phyloP scores from a whole-genome alignment of 306 rosid genomes.

The Cucurbita argyrosperma region DNA sequence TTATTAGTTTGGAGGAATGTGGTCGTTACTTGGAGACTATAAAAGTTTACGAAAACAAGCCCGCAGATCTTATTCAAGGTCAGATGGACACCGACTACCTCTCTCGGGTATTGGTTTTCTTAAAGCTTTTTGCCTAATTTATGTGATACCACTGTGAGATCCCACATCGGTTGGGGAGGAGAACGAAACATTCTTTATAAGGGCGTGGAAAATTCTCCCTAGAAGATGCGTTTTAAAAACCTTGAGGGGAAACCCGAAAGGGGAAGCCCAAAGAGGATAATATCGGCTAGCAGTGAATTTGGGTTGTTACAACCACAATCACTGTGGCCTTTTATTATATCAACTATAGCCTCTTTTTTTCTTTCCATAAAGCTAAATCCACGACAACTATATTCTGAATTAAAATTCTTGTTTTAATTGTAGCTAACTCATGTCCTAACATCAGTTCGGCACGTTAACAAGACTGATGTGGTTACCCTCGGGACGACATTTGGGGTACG shows the following conservation, averaged over 20 bases:
- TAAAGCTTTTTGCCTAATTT: not conserved
- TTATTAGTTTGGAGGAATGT: constrained; percentile 80
- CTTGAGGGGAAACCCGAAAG: no score
- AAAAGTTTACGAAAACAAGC: constrained; percentile 89
- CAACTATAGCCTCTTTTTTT: not conserved
- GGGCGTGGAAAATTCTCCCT: no score
- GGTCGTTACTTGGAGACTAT: constrained; percentile 95
- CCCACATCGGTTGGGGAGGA: no score
- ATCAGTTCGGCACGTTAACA: constrained; percentile 77
- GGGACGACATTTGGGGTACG: constrained; percentile 89
- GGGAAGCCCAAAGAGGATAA: no score
- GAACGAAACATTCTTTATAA: no score
- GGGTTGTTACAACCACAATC: no score
- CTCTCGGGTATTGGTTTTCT: constrained; percentile 48
- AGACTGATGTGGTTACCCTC: constrained; percentile 94
- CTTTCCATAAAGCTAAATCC: not conserved
- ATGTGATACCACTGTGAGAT: not conserved
- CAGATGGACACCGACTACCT: constrained; percentile 93
- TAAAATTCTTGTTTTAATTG: constrained; percentile 19
- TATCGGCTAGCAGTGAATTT: no score
- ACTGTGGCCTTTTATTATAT: not conserved
- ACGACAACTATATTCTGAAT: not conserved
- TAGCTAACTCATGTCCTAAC: constrained; percentile 66
- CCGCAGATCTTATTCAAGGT: constrained; percentile 95
- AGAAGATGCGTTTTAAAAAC: no score